Evolutionary conservation across 352 stramenopile species (phyloP), one percentile per base, ranked within the genome.

Genomic region (Globisporangium acanthophoron): DNA sequence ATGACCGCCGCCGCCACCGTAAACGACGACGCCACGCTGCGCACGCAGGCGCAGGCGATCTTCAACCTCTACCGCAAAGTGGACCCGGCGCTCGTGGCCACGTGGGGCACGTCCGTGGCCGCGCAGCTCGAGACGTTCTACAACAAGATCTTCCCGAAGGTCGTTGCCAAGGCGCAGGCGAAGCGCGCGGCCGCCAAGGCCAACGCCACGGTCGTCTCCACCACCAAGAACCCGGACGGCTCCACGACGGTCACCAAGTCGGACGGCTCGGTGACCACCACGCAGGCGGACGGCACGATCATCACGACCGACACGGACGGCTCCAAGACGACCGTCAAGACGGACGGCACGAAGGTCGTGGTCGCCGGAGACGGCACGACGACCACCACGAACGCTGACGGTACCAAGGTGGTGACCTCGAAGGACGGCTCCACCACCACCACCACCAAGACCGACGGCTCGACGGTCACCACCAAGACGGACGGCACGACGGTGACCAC

Each of bases 21-120:
- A 13, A 39, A 9, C 33, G 54, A 78, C 60, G 53, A 75, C 24
- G 55, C 62, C 43, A 59, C 65, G 43, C 65, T 75, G 55, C 66
- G 55, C 16, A 46, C 65, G 35, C 76, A 90, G 58, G 74, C 70
- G 15, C 58, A 71, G 44, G 56, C 78, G 35, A 59, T 90, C 8
- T 90, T 87, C 62, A 78, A 85, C 52, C 64, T 90, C 39, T 90
- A 87, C 71, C 76, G 81, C 61, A 73, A 71, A 43, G 56, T 88
- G 21, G 73, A 85, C 55, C 64, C 70, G 15, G 59, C 60, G 40
- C 35, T 67, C 31, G 78, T 84, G 20, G 62, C 60, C 18, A 64
- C 66, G 41, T 85, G 71, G 74, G 78, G 78, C 31, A 47, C 54
- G 15, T 80, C 72, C n/a, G 44, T 70, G 43, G 57, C 56, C 13